phyloP scores from a whole-genome alignment of 2,329 filamentous ascomycete species.

The Epichloe typhina region DNA sequence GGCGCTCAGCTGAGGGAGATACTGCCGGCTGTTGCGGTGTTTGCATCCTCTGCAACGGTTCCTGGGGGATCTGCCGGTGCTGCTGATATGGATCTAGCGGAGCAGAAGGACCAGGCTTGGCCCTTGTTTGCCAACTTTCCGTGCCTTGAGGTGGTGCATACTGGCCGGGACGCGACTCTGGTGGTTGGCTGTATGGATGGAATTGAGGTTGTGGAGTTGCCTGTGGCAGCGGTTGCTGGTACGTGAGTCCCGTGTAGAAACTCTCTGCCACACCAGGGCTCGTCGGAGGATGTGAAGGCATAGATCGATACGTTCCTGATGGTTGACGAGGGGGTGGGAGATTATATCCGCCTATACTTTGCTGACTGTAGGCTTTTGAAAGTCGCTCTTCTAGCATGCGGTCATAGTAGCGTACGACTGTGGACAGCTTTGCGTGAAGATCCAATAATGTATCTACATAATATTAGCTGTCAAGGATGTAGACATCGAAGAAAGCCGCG shows the following conservation, averaged over 20 bases:
- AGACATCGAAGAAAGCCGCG: not conserved
- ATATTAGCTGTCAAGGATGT: not conserved
- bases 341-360: constrained; percentile 53
- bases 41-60: constrained; percentile 15
- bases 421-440: constrained; percentile 86
- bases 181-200: constrained; percentile 27
- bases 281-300: constrained; percentile 40
- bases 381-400: constrained; percentile 93
- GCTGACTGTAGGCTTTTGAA: constrained; percentile 82
- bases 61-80: constrained; percentile 13
- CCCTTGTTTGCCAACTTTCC: constrained; percentile 36
- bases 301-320: constrained; percentile 56
- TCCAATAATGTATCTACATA: constrained; percentile 74
- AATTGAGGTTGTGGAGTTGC: constrained; percentile 29
- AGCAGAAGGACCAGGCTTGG: constrained; percentile 24
- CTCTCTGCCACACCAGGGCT: constrained; percentile 52
- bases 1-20: constrained; percentile 32
- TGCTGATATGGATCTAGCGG: constrained; percentile 18
- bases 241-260: constrained; percentile 62
- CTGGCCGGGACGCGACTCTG: constrained; percentile 26
- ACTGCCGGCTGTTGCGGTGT: constrained; percentile 17
- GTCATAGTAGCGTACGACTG: constrained; percentile 94
- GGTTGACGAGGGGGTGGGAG: constrained; percentile 39
- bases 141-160: constrained; percentile 34
- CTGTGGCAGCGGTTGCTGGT: constrained; percentile 15